Evolutionary conservation across 73 alveolate species (phyloP).

Genomic region (Paramecium tetraurelia): DNA sequence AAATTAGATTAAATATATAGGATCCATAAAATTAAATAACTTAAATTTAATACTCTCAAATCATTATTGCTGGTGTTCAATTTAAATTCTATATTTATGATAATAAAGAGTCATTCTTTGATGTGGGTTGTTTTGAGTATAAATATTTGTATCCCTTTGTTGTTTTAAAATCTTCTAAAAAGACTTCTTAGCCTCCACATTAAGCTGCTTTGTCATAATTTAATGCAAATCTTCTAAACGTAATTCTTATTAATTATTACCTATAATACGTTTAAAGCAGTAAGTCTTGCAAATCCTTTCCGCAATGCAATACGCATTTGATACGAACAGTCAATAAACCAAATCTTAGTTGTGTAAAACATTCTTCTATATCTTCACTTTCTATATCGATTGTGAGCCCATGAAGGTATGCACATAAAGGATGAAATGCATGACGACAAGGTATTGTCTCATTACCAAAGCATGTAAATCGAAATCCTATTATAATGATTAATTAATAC

Average conservation of each 20-base stretch:
- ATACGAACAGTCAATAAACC: neutral
- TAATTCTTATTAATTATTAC: neutral
- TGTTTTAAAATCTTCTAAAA: neutral
- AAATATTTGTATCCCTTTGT: slow-evolving; percentile 38
- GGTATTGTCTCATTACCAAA: neutral
- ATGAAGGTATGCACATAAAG: slow-evolving; percentile 22
- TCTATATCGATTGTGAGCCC: neutral
- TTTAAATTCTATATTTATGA: neutral
- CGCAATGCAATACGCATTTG: slow-evolving; percentile 24
- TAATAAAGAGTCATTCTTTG: slow-evolving; percentile 48
- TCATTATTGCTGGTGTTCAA: neutral
- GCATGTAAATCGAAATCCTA: slow-evolving; percentile 4
- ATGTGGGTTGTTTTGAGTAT: neutral
- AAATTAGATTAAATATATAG: neutral
- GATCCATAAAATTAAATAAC: neutral
- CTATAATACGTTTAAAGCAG: neutral
- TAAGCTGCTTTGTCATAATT: slow-evolving; percentile 18
- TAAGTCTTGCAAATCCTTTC: neutral
- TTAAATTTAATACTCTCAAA: neutral
- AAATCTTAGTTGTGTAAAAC: neutral
- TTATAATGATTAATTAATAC: neutral
- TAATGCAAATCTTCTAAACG: slow-evolving; percentile 1
- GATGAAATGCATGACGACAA: slow-evolving; percentile 46
- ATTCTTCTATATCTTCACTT: neutral
- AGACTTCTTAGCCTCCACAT: neutral